Base-by-base conservation (phyloP, 2,329 filamentous ascomycete species). In the Verticillium zaregamsianum region DNA sequence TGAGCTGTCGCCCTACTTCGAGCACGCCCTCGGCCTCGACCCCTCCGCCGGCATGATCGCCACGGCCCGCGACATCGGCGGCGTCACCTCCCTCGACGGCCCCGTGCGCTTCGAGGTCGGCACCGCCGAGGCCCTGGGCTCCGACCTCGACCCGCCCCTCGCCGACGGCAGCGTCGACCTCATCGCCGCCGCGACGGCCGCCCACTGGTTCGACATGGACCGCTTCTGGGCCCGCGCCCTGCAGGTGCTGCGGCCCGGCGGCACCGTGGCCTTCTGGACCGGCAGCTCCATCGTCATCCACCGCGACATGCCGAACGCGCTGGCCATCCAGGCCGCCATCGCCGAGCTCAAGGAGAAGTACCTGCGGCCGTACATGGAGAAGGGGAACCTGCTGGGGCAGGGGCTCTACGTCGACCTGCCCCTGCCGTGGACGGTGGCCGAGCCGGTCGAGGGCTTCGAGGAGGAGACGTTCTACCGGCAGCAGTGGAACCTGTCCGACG, bases 121-220 rank as follows among this genome's bases (percentile, higher is more conserved):
- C 1, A 68, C 71, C 0, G 82, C 82, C 2, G 82, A 85, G 64
- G 71, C 75, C 0, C 72, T 84, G 2, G 76, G 74, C 20, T 60
- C 64, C 2, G 60, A 70, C 2, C 63, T 76, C 15, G 61, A 65
- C 12, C 68, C 61, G 32, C 67, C 68, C 1, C 62, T 80, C 3
- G 64, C 63, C 2, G 73, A 72, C 52, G 63, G 64, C 52, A 73
- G 70, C 59, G 76, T 85, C 9, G 82, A 85, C 66, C 69, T 85
- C n/a, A 73, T 85, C 64, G 80, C 76, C 0, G 77, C 78, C 9
- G 80, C 80, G 0, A 82, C 76, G 3, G 78, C 81, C 0, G 81
- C 82, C 0, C 85, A 87, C 69, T 87, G 84, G 84, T 86, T 87
- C 71, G 76, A 86, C 65, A 78, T 86, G 76, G 65, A 73, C 0